Evolutionary conservation across 2,329 filamentous ascomycete species (phyloP).

Genomic region (Talaromyces sp.): DNA sequence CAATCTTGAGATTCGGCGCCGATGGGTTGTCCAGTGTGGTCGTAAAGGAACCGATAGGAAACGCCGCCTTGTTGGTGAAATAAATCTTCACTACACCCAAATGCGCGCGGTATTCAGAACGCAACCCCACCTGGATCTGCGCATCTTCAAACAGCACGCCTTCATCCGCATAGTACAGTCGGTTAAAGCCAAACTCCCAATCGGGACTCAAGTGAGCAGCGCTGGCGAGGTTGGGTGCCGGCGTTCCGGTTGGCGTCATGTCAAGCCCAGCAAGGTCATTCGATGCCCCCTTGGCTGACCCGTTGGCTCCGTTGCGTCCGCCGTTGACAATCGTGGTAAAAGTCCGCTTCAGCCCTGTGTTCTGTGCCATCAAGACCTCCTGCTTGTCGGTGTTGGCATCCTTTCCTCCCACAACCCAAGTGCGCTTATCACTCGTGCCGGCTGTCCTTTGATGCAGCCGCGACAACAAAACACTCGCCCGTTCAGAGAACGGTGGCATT

Average conservation of each 20-base stretch:
- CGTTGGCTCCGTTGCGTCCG: conserved; percentile 20
- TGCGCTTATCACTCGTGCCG: conserved; percentile 88
- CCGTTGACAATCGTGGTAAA: conserved; percentile 60
- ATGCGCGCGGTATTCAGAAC: conserved; percentile 92
- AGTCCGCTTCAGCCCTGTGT: conserved; percentile 76
- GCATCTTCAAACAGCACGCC: conserved; percentile 92
- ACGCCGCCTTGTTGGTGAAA: conserved; percentile 89
- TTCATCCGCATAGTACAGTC: conserved; percentile 72
- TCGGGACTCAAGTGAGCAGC: conserved; percentile 89
- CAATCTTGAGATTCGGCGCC: conserved; percentile 68
- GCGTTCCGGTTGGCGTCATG: conserved; percentile 56
- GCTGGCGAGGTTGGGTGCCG: conserved; percentile 74
- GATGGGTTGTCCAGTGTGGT: conserved; percentile 77
- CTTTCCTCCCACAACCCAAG: conserved; percentile 97
- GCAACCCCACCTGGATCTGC: conserved; percentile 85
- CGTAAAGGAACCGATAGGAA: conserved; percentile 82
- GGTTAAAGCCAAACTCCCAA: conserved; percentile 88
- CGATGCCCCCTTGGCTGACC: conserved; percentile 35
- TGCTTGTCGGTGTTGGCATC: conserved; percentile 79
- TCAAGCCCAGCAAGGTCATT: conserved; percentile 80
- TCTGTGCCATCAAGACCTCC: conserved; percentile 76
- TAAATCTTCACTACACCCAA: conserved; percentile 94
- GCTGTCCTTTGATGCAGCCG: conserved; percentile 91
- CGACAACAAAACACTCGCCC: conserved; percentile 86
- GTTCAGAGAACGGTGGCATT: conserved; percentile 96